Evolutionary conservation across 2,329 filamentous ascomycete species (phyloP), one percentile per base, ranked within the genome.

Genomic region (Diaporthe sp.): DNA sequence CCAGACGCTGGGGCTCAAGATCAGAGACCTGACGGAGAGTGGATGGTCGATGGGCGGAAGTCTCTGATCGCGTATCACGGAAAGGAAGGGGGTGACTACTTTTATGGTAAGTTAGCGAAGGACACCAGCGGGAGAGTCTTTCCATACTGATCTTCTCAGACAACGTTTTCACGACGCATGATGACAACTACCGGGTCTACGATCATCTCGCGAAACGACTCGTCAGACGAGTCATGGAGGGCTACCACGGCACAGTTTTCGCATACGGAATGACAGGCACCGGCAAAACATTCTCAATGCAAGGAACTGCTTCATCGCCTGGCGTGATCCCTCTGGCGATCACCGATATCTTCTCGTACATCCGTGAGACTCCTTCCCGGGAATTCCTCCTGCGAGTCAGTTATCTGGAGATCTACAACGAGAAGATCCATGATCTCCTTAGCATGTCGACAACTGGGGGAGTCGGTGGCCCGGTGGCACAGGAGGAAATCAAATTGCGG

Each of bases 231-330:
- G 97, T 99, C 66, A 99, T 99, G 97, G 97, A 99, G 86, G 97
- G 97, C 55, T 99, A 98, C 82, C 96, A 98, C 80, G 97, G 96
- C 74, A 99, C 97, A 1, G 97, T 99, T 32, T 98, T 99, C 82
- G 96, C 96, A 25, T 99, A 99, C 82, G 97, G 97, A 81, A 98
- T 98, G 96, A 99, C 97, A 5, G 97, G 97, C 76, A 98, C 97
- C 0, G 97, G 97, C 78, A 99, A 99, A 86, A 99, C 97, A 0
- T 99, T 98, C 83, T 98, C 96, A 51, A 99, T 99, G 97, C 97
- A 99, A 86, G 97, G 97, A 79, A 99, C 97, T 15, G 95, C 96
- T 59, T 94, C 94, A 3, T 97, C 95, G 51, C 97, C 97, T 1
- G 97, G 97, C 85, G 97, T 99, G 37, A 99, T 99, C 72, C 97